phyloP scores from a whole-genome alignment of 2,329 filamentous ascomycete species.

The Diaporthe vaccinii region DNA sequence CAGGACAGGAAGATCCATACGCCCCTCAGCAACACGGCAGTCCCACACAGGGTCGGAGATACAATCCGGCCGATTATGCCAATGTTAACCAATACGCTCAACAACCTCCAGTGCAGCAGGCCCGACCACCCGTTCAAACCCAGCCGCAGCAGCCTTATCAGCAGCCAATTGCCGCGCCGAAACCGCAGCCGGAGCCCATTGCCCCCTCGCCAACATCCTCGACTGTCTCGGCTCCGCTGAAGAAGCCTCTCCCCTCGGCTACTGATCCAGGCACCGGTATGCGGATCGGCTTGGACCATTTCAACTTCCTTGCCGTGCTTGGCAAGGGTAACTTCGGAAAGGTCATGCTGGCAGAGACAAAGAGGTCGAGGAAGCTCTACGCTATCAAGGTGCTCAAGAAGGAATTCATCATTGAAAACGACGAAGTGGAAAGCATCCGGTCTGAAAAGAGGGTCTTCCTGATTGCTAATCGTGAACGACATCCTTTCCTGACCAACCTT shows the following conservation, averaged over 20 bases:
- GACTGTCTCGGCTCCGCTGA: conserved; percentile 53
- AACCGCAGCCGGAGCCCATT: conserved; percentile 55
- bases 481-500: conserved; percentile 94
- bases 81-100: conserved; percentile 59
- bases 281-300: conserved; percentile 95
- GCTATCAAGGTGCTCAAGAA: conserved; percentile 99
- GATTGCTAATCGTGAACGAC: conserved; percentile 95
- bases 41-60: conserved; percentile 70
- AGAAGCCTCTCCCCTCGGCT: conserved; percentile 77
- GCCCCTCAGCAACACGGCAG: conserved; percentile 54
- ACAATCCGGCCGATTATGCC: conserved; percentile 84
- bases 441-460: conserved; percentile 98
- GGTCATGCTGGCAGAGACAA: conserved; percentile 99
- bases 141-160: conserved; percentile 55
- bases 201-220: conserved; percentile 52
- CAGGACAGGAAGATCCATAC: conserved; percentile 54
- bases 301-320: conserved; percentile 98
- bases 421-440: conserved; percentile 97
- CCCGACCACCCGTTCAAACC: conserved; percentile 45
- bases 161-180: conserved; percentile 48
- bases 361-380: conserved; percentile 90
- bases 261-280: conserved; percentile 81
- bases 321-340: conserved; percentile 99
- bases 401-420: conserved; percentile 99
- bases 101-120: conserved; percentile 59